A percentile compares a stretch with the other conserved stretches of the same genome.
Conservation (phyloP, 306 rosid genomes). For the Trichosanthes truncata region DNA sequence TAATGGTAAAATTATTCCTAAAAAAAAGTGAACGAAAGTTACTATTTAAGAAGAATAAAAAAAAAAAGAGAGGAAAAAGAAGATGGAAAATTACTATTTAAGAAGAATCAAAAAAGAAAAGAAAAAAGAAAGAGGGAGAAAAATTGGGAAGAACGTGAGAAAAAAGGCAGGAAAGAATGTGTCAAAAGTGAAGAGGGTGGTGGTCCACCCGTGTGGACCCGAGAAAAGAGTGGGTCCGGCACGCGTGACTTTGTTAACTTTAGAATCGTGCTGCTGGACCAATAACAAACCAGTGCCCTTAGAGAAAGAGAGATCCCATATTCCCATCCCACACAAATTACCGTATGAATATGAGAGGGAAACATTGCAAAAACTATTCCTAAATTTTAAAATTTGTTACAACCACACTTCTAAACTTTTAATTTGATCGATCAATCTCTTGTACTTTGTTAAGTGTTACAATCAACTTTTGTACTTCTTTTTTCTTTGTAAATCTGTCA, state of each 20-base stretch:
- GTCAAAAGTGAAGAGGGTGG: neutral
- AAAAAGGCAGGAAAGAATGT: neutral
- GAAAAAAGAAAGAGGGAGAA: no score
- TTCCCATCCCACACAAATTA: neutral
- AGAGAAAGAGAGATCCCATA: neutral
- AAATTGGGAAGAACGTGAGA: neutral
- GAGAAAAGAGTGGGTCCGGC: neutral
- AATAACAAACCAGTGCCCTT: neutral
- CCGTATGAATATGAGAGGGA: neutral
- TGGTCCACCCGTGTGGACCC: conserved; percentile 11
- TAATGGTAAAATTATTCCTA: no score
- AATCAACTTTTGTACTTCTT: no score
- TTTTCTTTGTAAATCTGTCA: no score
- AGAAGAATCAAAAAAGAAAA: neutral
- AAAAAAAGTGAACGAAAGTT: no score
- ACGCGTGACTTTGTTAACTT: neutral
- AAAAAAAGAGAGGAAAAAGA: neutral
- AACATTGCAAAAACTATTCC: no score
- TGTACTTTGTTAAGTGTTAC: no score
- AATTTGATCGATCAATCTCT: no score
- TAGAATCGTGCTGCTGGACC: neutral
- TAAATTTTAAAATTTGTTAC: no score
- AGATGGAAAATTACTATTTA: neutral
- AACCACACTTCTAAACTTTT: no score
- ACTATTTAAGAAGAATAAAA: neutral